Evolutionary conservation across 805 yeast species (phyloP).

Genomic region (Suhomyces faveliae): DNA sequence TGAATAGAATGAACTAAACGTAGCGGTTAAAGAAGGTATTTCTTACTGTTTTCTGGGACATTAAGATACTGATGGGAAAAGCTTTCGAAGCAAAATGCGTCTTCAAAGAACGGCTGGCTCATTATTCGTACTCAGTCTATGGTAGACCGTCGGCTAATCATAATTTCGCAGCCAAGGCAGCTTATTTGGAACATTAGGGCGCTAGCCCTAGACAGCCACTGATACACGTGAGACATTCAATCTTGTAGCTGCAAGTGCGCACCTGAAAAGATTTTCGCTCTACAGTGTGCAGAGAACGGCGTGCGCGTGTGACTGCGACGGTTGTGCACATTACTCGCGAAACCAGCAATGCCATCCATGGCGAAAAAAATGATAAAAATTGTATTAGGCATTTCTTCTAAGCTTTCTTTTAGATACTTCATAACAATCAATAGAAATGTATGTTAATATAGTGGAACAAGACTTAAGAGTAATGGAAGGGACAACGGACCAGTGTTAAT

Average conservation of each 20-base stretch:
- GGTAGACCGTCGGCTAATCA: neutral
- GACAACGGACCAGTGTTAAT: neutral
- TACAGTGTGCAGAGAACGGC: neutral
- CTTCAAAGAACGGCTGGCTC: neutral
- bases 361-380: constrained; percentile 8
- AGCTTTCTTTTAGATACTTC: constrained; percentile 11
- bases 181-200: constrained; percentile 4
- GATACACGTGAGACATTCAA: constrained; percentile 1
- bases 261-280: constrained; percentile 5
- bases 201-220: neutral
- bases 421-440: constrained; percentile 15
- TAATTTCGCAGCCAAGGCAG: neutral
- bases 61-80: neutral
- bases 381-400: constrained; percentile 7
- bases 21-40: neutral
- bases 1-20: neutral
- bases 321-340: constrained; percentile 4
- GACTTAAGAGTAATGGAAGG: neutral
- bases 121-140: neutral
- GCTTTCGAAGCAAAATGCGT: neutral
- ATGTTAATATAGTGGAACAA: constrained; percentile 9
- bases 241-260: neutral
- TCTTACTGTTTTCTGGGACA: neutral
- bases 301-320: neutral
- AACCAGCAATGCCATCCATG: constrained; percentile 2